A percentile compares a stretch with the other conserved stretches of the same genome.
phyloP scores from a whole-genome alignment of 257 asterid species.

The Lycium barbarum region DNA sequence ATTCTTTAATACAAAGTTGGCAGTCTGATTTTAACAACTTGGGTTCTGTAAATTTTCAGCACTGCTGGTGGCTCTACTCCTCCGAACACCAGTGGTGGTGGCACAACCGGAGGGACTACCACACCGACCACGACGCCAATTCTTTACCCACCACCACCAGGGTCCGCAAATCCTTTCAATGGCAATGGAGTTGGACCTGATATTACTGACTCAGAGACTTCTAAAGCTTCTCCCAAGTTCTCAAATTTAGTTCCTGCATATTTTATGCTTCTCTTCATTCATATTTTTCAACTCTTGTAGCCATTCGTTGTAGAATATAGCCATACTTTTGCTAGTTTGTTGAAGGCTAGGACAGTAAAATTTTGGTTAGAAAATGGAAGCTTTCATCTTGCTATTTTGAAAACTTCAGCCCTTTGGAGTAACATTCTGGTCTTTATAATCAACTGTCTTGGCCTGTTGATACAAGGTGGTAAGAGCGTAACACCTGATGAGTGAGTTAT shows the following conservation, averaged over 20 bases:
- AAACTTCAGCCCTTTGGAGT: neutral
- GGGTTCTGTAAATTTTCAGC: slow-evolving; percentile 43
- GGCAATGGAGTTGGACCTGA: slow-evolving; percentile 49
- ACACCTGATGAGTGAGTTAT: neutral
- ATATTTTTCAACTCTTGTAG: slow-evolving; percentile 37
- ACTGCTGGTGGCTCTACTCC: slow-evolving; percentile 57
- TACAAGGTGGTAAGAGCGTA: neutral
- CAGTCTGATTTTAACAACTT: neutral
- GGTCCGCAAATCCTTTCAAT: slow-evolving; percentile 41
- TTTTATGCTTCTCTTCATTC: slow-evolving; percentile 39
- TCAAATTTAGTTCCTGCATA: slow-evolving; percentile 30
- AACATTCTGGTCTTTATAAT: neutral
- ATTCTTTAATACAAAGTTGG: neutral
- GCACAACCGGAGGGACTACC: slow-evolving; percentile 37
- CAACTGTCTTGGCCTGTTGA: neutral
- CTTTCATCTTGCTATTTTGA: slow-evolving; percentile 16
- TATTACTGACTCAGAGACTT: slow-evolving; percentile 41
- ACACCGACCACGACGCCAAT: slow-evolving; percentile 42
- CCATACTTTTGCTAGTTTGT: neutral
- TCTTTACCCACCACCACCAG: slow-evolving; percentile 50
- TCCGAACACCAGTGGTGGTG: slow-evolving; percentile 33
- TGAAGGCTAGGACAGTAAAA: slow-evolving; percentile 48
- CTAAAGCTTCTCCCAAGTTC: slow-evolving; percentile 34
- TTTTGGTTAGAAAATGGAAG: slow-evolving; percentile 46
- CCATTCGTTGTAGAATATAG: neutral